Base-by-base conservation (phyloP, 2,329 filamentous ascomycete species). In the Calonectria crousiana region DNA sequence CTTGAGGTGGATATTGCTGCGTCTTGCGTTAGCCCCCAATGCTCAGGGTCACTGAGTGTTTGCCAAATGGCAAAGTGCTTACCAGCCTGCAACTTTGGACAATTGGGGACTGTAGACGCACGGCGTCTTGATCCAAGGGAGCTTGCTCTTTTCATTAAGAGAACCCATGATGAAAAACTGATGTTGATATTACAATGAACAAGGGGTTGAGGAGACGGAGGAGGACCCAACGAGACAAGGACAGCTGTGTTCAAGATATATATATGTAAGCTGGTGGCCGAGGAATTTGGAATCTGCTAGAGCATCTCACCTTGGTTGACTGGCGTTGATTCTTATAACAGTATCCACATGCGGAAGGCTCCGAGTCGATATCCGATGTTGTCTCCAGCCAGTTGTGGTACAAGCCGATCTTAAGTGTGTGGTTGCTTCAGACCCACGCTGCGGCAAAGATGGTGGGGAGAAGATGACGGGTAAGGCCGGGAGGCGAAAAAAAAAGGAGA, bases 1-100 rank as follows among this genome's bases (percentile, higher is more conserved):
- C 84, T 97, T 97, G 81, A 97, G 92, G 84, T 94, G 95, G 84
- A 97, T 91, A 86, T 94, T 93, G 87, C 94, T 90, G 74, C 14
- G 26, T 36, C 49, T 30, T 73, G 69, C 72, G 67, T 58, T 38
- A 34, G 60, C 71, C 71, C 56, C 30, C 34, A 36, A 30, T 32
- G 18, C 9, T 18, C 20, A 32, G 14, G 20, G 5, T 30, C 11
- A 34, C 32, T 26, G 20, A 47, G n/a, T n/a, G 26, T 30, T 41
- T 18, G 44, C 23, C 52, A 26, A 28, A 44, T 49, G 34, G 18
- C 62, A 51, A 70, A 26, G 14, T 83, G 20, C 89, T 82, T 85
- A 94, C 93, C 94, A 96, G 84, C 94, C 94, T 77, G 93, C 93
- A 76, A 89, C 89, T 76, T 91, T 89, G 53, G 93, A 95, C 47